Evolutionary conservation across 148 eudicot species (phyloP), one percentile per base, ranked within the genome.

Genomic region (Persicaria tinctoria): DNA sequence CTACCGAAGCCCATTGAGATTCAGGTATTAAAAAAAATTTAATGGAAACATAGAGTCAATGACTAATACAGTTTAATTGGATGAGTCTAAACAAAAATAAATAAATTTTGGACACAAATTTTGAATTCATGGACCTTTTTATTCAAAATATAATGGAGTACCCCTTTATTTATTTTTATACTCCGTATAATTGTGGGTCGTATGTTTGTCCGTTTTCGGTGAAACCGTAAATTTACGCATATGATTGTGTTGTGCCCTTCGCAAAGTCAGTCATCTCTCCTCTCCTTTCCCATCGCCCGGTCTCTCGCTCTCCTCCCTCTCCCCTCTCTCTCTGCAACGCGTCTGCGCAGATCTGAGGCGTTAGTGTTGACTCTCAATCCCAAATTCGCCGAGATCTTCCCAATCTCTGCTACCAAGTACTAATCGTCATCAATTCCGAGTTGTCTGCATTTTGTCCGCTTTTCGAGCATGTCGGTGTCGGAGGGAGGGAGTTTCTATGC

Each of bases 211-310:
- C 64, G 13, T 60, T 8, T 60, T 4, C 44, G 9, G 44, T 23
- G 38, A 38, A 60, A 60, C 66, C 66, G 66, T 23, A 60, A 1
- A 32, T 32, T 32, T 32, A 32, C 41, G 41, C 41, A 32, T 32
- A 32, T 32, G 41, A 32, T 32, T 23, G 27, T 23, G 27, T 32
- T 32, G 41, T 1, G 41, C 41, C 41, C 41, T 32, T 32, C 41
- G 45, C 46, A 38, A 32, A 63, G n/a, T 8, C 20, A 13, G 3
- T 5, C 9, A 5, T 66, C 46, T 64, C 4, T 62, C 27, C 69
- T 38, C 69, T 63, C 69, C 69, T 64, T 64, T 38, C 17, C 16
- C 68, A 62, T 46, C 68, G 68, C 44, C 68, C 27, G 45, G 69
- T 63, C 69, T 13, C 46, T 66, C 70, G 70, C 48, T 66, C 47